Evolutionary conservation across 495 filamentous ascomycete genomes (phyloP), one percentile per base, ranked within the genome.

Genomic region (Chaetomium tenue): DNA sequence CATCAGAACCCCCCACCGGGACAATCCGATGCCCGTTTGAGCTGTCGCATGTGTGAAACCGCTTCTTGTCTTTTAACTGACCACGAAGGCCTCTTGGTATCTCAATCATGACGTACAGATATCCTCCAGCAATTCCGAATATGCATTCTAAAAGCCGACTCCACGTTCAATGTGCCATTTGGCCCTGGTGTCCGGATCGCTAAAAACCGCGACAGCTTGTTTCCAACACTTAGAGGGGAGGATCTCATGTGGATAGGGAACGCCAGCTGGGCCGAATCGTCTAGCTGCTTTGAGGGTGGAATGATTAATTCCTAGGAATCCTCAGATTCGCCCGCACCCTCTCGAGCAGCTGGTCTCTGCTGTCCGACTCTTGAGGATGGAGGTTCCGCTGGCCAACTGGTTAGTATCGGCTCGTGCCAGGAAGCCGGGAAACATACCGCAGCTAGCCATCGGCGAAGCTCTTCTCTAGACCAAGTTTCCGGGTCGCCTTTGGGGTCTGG

Each of bases 401-500:
- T 48, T 61, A 68, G 52, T 33, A 37, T n/a, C 16, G 3, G 46
- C 40, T 50, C 3, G 11, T 23, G 46, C 46, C 9, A 50, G 18
- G 9, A 50, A n/a, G 46, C n/a, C 12, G 23, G 33, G 28, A 37
- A 22, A 75, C 89, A 73, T 83, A 96, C 92, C 66, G 81, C 83
- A 39, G 83, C 83, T 40, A 96, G 81, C 91, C 91, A 96, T 68
- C 85, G 79, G 59, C 81, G 80, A 71, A 93, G 76, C 63, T 94
- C 91, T 33, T 88, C 85, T 40, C 78, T 76, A 23, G 89, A 88
- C 91, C 91, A 94, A 23, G 75, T 81, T 39, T 85, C 81, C 3
- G 91, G 91, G 63, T 91, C 86, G 79, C 92, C 92, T 58, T 77
- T 88, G n/a, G 92, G 92, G 74, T 95, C 92, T 28, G 75, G 65